Conservation (phyloP, 306 rosid genomes). For the Lathyrus tuberosus region DNA sequence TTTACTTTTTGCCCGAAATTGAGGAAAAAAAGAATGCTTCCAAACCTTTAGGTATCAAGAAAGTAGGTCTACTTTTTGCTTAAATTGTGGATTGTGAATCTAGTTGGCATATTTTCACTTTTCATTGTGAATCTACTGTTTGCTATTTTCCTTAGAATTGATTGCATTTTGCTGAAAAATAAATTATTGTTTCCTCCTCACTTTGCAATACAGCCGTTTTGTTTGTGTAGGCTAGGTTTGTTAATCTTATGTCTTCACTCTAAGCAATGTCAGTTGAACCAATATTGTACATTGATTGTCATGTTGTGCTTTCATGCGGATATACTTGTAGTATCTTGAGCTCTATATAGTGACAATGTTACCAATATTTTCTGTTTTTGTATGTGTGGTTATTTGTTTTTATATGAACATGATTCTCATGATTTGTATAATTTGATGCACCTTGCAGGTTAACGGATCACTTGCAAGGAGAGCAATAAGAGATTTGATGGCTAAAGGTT, state of each 20-base stretch:
- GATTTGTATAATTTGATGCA: conserved; percentile 1
- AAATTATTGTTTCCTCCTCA: not conserved
- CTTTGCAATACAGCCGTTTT: not conserved
- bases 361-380: not conserved
- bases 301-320: not conserved
- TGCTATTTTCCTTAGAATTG: not conserved
- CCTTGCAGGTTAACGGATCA: conserved; percentile 64
- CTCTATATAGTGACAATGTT: not conserved
- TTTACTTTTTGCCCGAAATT: no score
- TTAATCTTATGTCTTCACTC: not conserved
- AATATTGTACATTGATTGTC: not conserved
- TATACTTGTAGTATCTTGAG: not conserved
- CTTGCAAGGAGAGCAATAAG: conserved; percentile 74
- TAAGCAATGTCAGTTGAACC: not conserved
- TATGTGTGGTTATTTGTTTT: not conserved
- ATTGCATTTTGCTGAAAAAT: not conserved
- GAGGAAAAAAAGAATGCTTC: no score
- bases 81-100: not conserved
- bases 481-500: conserved; percentile 71
- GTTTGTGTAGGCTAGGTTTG: not conserved
- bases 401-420: not conserved
- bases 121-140: not conserved
- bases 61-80: not conserved
- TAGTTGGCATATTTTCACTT: not conserved
- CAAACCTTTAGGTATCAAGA: not conserved